These are phyloP conservation scores for Syzygium oleosum DNA, from an alignment of 345 rosid genomes.

Conservation along the genomic window DNA sequence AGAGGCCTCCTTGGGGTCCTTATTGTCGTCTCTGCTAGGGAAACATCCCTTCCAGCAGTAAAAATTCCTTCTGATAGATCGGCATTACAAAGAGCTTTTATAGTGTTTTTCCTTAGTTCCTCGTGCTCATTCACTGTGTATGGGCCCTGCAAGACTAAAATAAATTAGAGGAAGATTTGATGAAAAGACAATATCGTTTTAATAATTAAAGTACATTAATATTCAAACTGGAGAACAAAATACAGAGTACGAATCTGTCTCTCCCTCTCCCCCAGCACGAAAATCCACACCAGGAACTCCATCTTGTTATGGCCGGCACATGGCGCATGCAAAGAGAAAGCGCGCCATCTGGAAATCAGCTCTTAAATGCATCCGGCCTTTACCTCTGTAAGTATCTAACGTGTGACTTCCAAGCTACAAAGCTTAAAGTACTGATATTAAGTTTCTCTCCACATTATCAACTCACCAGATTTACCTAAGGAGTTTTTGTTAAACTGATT, in stretches of 20 bases:
- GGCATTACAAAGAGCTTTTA: conserved; percentile 83
- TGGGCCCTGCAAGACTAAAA: conserved; percentile 53
- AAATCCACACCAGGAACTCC: neutral
- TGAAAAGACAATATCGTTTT: neutral
- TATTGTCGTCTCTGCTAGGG: conserved; percentile 83
- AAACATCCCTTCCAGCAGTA: conserved; percentile 51
- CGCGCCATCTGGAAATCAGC: neutral
- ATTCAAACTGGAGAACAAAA: neutral
- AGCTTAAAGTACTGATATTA: neutral
- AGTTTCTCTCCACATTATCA: neutral
- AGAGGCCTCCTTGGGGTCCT: conserved; percentile 59
- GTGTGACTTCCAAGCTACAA: neutral
- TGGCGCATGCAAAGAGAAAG: neutral
- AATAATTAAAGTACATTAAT: neutral
- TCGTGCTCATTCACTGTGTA: conserved; percentile 53
- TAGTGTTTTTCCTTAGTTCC: conserved; percentile 55
- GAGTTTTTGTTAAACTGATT: no score
- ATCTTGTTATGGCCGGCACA: neutral
- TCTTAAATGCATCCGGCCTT: neutral
- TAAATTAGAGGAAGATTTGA: neutral
- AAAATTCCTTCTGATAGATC: conserved; percentile 71
- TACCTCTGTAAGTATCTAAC: neutral
- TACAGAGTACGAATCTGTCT: neutral
- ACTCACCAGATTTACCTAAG: neutral
- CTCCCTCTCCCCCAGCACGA: neutral